These are phyloP conservation scores for Yamadazyma nakazawae DNA, from an alignment of 805 yeast genomes.

Conservation along the genomic window DNA sequence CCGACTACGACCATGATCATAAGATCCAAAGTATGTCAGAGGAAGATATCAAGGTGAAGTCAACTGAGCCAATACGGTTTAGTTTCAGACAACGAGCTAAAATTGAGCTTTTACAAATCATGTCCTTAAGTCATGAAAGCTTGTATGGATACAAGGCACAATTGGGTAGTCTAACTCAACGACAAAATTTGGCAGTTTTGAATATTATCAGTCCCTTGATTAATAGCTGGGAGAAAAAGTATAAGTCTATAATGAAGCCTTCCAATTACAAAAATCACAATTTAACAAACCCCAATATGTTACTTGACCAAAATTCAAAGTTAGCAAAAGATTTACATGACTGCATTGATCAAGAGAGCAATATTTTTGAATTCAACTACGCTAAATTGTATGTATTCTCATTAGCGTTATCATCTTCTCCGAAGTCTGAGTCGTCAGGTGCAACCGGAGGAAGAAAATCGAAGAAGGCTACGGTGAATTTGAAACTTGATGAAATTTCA, in stretches of 20 bases:
- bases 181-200: slow-evolving; percentile 68
- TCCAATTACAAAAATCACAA: slow-evolving; percentile 36
- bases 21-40: slow-evolving; percentile 30
- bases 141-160: slow-evolving; percentile 67
- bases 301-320: slow-evolving; percentile 31
- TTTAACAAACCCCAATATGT: slow-evolving; percentile 17
- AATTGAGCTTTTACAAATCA: slow-evolving; percentile 72
- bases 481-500: slow-evolving; percentile 67
- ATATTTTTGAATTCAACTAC: slow-evolving; percentile 80
- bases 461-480: slow-evolving; percentile 20
- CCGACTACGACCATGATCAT: slow-evolving; percentile 18
- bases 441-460: slow-evolving; percentile 10
- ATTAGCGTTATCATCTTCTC: slow-evolving; percentile 58
- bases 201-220: slow-evolving; percentile 73
- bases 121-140: slow-evolving; percentile 80
- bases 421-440: slow-evolving; percentile 16
- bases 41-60: slow-evolving; percentile 26
- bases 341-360: slow-evolving; percentile 60
- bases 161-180: slow-evolving; percentile 47
- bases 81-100: slow-evolving; percentile 69
- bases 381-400: slow-evolving; percentile 83
- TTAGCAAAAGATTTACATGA: slow-evolving; percentile 35
- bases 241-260: slow-evolving; percentile 51
- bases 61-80: slow-evolving; percentile 45
- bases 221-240: slow-evolving; percentile 72